These are phyloP conservation scores for Chrysoporthe austroafricana DNA, from an alignment of 2,329 filamentous ascomycete species.

Conservation along the genomic window DNA sequence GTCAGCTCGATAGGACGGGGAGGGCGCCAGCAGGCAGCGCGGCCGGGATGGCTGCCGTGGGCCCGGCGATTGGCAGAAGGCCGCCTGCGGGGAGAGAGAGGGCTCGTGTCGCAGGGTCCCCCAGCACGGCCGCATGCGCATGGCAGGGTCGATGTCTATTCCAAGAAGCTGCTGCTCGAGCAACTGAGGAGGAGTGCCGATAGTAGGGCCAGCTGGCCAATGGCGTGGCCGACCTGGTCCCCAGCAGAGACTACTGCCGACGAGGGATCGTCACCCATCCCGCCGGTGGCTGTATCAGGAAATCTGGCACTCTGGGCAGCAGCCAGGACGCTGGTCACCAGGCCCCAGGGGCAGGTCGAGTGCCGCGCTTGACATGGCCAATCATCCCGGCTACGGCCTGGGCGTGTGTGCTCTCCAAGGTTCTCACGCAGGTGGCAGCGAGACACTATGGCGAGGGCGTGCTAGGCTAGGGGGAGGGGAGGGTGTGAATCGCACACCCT, in stretches of 20 bases:
- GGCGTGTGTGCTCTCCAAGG: slow-evolving; percentile 2
- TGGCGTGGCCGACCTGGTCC: slow-evolving; percentile 14
- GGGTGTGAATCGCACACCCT: slow-evolving; percentile 21
- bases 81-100: background rate
- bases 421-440: slow-evolving; percentile 8
- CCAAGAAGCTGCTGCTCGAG: slow-evolving; percentile 1
- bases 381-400: slow-evolving; percentile 16
- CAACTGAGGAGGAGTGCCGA: background rate
- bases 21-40: background rate
- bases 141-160: slow-evolving; percentile 16
- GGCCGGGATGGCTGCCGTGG: background rate
- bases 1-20: background rate
- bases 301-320: background rate
- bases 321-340: background rate
- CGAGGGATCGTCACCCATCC: slow-evolving; percentile 17
- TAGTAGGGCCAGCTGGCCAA: slow-evolving; percentile 12
- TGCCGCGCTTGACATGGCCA: slow-evolving; percentile 22
- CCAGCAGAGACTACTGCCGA: slow-evolving; percentile 11
- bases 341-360: background rate
- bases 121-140: slow-evolving; percentile 8
- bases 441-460: slow-evolving; percentile 12
- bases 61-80: background rate
- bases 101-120: slow-evolving; percentile 10
- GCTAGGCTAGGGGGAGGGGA: background rate
- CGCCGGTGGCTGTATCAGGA: slow-evolving; percentile 12